phyloP scores from a whole-genome alignment of 345 rosid genomes.

The rapeseed (Brassica napus) region Da-Ae NC_063445.1:543501-544000 shows the following conservation, averaged over 20 bases:
- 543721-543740: constrained; percentile 80
- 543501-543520: constrained; percentile 65
- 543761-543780: constrained; percentile 79
- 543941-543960: neutral
- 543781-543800: constrained; percentile 68
- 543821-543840: constrained; percentile 58
- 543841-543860: neutral
- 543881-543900: neutral
- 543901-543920: neutral
- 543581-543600: constrained; percentile 63
- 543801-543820: constrained; percentile 89
- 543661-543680: neutral
- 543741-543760: constrained; percentile 87
- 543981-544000: neutral
- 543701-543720: constrained; percentile 64
- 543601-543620: neutral
- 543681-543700: neutral
- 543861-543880: neutral
- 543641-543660: neutral
- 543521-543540: constrained; percentile 84
- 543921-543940: neutral
- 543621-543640: neutral
- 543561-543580: constrained; percentile 86
- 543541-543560: constrained; percentile 93
- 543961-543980: neutral